These are phyloP conservation scores for Ascoidea asiatica DNA, from an alignment of 805 yeast species.

Conservation along the genomic window DNA sequence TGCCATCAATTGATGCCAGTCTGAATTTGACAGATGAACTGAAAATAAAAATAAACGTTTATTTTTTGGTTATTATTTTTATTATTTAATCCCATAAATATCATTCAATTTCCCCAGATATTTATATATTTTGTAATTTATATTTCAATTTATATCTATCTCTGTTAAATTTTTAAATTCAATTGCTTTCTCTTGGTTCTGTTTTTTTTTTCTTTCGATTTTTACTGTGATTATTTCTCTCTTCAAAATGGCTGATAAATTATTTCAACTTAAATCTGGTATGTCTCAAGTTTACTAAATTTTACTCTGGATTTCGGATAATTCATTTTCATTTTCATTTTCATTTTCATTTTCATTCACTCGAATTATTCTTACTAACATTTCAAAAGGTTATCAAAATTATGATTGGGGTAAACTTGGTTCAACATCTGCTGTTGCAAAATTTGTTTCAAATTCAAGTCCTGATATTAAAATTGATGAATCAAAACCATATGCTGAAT, in stretches of 20 bases:
- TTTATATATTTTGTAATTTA: too few relatives aligned
- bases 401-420: slow-evolving; percentile 90
- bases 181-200: background rate
- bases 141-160: too few relatives aligned
- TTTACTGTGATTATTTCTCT: background rate
- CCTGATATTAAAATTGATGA: slow-evolving; percentile 51
- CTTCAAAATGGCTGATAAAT: background rate
- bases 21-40: too few relatives aligned
- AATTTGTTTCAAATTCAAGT: slow-evolving; percentile 63
- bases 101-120: too few relatives aligned
- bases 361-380: background rate
- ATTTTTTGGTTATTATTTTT: too few relatives aligned
- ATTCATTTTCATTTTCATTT: slow-evolving; percentile 22
- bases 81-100: too few relatives aligned
- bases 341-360: slow-evolving; percentile 10
- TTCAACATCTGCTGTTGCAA: slow-evolving; percentile 75
- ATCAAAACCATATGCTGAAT: slow-evolving; percentile 82
- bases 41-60: too few relatives aligned
- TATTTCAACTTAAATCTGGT: background rate
- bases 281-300: background rate
- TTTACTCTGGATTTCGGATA: slow-evolving; percentile 13
- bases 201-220: background rate
- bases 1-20: too few relatives aligned
- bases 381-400: slow-evolving; percentile 48
- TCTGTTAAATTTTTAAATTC: too few relatives aligned